Evolutionary conservation across 2,329 filamentous ascomycete genomes (phyloP), one percentile per base, ranked within the genome.

Genomic region (Phialophora chinensis): DNA sequence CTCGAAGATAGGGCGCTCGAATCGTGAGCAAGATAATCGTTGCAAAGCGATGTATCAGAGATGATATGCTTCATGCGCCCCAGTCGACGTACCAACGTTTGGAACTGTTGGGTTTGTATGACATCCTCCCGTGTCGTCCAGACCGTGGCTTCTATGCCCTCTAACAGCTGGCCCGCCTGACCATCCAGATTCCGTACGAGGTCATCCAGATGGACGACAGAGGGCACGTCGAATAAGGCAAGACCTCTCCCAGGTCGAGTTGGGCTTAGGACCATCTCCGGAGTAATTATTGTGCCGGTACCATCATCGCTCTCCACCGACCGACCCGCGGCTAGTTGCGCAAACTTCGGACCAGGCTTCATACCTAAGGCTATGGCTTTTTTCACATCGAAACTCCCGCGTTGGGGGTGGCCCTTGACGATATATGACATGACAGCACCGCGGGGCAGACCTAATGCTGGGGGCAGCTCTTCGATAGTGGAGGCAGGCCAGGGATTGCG

Each of bases 251-350:
- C 93, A 5, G 85, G 83, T 63, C 88, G 84, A 2, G 84, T 79
- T 11, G 88, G 82, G 1, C 86, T 92, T 60, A 99, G 75, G 1
- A 98, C 93, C 89, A 96, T 95, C 0, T 95, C 91, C 1, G 94
- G 90, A 0, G 90, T 95, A 33, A 99, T 86, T 0, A 84, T 85
- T 6, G 82, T 83, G 29, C 35, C 23, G 3, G 11, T 56, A 4
- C 92, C 93, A 72, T 90, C 85, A 14, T 83, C 80, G 27, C 87
- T 88, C 61, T 81, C 79, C 1, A 95, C 88, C 56, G 78, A 88
- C 68, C 88, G 71, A 2, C 93, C 92, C 1, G 74, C 76, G 0
- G 89, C 83, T 52, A 99, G 82, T 12, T 77, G 73, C 42, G 82
- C 82, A 77, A 85, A 96, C 57, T 89, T 80, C 0, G 71, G 76